Evolutionary conservation across 1,139 yeast species (phyloP).

Genomic region (Lodderomyces jiufengensis): DNA sequence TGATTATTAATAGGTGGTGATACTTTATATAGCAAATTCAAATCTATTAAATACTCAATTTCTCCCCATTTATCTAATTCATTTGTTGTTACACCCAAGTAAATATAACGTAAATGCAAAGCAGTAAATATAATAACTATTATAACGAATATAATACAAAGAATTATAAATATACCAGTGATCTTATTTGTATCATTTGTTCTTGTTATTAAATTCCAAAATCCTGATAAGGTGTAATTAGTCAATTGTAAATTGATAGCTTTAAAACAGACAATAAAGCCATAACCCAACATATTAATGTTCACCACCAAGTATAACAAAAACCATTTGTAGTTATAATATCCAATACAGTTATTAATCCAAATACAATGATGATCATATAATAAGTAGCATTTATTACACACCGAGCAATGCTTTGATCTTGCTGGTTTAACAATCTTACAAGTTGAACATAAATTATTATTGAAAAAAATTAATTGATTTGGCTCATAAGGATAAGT

Average conservation of each 20-base stretch:
- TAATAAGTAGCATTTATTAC: slow-evolving; percentile 62
- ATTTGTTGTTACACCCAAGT: slow-evolving; percentile 86
- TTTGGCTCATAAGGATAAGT: slow-evolving; percentile 28
- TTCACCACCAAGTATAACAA: slow-evolving; percentile 57
- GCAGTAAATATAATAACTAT: slow-evolving; percentile 54
- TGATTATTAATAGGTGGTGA: slow-evolving; percentile 11
- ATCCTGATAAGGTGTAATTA: not conserved
- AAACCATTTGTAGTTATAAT: slow-evolving; percentile 71
- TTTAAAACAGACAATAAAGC: slow-evolving; percentile 42
- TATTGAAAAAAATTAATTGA: slow-evolving; percentile 54
- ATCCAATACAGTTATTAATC: slow-evolving; percentile 89
- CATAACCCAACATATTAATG: slow-evolving; percentile 56
- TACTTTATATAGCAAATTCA: slow-evolving; percentile 30
- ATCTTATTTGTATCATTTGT: slow-evolving; percentile 35
- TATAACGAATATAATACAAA: slow-evolving; percentile 52
- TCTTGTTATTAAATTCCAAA: slow-evolving; percentile 26
- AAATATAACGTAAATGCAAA: slow-evolving; percentile 61
- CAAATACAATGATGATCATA: slow-evolving; percentile 95
- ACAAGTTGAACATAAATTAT: slow-evolving; percentile 54
- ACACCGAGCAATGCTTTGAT: slow-evolving; percentile 81
- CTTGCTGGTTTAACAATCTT: slow-evolving; percentile 72
- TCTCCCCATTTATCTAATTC: slow-evolving; percentile 84
- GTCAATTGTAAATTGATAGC: slow-evolving; percentile 20
- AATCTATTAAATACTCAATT: slow-evolving; percentile 54
- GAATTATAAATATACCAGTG: slow-evolving; percentile 49